A percentile compares a stretch with the other conserved stretches of the same genome.
Evolutionary conservation across 2,329 filamentous ascomycete genomes (phyloP).

Genomic region (Neurospora crassa): DNA sequence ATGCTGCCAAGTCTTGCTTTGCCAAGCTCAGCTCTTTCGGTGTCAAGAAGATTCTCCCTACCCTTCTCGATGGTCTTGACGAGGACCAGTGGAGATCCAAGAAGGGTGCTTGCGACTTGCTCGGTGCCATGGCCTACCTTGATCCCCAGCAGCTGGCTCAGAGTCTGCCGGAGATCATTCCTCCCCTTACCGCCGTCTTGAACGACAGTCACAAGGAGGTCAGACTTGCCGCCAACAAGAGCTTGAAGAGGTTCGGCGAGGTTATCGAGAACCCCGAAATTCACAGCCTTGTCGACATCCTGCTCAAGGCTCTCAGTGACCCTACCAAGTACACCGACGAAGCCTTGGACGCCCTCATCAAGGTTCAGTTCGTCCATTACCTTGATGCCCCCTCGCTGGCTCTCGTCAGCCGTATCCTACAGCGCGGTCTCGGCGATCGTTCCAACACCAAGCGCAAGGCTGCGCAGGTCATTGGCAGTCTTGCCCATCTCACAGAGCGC

Average conservation of each 20-base stretch:
- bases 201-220: constrained; percentile 99
- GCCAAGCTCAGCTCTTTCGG: constrained; percentile 88
- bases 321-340: constrained; percentile 96
- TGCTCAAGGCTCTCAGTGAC: constrained; percentile 94
- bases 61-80: constrained; percentile 81
- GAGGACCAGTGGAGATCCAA: constrained; percentile 98
- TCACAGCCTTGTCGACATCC: constrained; percentile 79
- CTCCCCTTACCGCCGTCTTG: constrained; percentile 82
- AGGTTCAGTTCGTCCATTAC: constrained; percentile 97
- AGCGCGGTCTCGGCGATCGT: constrained; percentile 81
- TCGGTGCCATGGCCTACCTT: constrained; percentile 97
- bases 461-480: constrained; percentile 92
- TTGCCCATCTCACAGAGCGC: constrained; percentile 92
- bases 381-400: constrained; percentile 95
- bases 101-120: constrained; percentile 90
- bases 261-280: constrained; percentile 98
- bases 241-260: constrained; percentile 94
- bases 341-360: constrained; percentile 86
- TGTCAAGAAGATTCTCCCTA: constrained; percentile 89
- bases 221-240: constrained; percentile 81
- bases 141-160: constrained; percentile 89
- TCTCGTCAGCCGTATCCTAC: constrained; percentile 87
- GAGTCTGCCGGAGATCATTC: constrained; percentile 93
- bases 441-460: constrained; percentile 95
- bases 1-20: constrained; percentile 91